Evolutionary conservation across 345 rosid genomes (phyloP), one percentile per base, ranked within the genome.

Genomic region (Populus pruinosa): DNA sequence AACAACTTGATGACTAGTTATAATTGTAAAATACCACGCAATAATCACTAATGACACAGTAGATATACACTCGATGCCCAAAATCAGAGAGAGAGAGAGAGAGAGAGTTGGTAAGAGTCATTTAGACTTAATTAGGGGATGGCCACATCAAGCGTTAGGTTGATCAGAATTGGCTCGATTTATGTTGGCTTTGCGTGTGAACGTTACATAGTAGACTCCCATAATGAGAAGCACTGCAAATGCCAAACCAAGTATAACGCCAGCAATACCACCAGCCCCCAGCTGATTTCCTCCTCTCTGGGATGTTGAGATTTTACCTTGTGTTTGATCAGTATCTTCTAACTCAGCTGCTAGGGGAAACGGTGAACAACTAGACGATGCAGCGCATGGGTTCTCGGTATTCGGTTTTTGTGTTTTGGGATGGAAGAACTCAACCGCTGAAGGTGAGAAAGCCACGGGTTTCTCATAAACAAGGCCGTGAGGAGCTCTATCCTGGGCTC

Each of bases 401-500:
- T 76, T 70, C 2, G 85, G 76, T 21, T 75, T 79, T 69, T 74
- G 84, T n/a, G 87, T 81, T 73, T 87, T 86, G 4, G 97, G 90
- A 71, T 96, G 93, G 85, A 96, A 96, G 85, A 96, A 96, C 13
- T 89, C 90, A 77, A 86, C 87, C 18, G 97, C 95, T 43, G 94
- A 88, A 7, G 98, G 97, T 16, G 99, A 85, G 72, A 96, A 91
- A 3, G 96, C 93, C 77, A 76, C 44, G 0, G 98, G 99, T 8
- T 49, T 88, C 82, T 91, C 93, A 50, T 88, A 73, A 63, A 74
- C 87, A 0, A 96, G 83, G 2, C 99, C 99, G 69, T 96, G 99
- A 72, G 98, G 99, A 76, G 97, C 96, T 84, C 99, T 87, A 29
- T 76, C 93, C 79, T 93, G 91, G 21, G 90, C 94, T 67, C 50